phyloP scores from a whole-genome alignment of 768 basidiomycete genomes.

The Pholiota microspora region DNA sequence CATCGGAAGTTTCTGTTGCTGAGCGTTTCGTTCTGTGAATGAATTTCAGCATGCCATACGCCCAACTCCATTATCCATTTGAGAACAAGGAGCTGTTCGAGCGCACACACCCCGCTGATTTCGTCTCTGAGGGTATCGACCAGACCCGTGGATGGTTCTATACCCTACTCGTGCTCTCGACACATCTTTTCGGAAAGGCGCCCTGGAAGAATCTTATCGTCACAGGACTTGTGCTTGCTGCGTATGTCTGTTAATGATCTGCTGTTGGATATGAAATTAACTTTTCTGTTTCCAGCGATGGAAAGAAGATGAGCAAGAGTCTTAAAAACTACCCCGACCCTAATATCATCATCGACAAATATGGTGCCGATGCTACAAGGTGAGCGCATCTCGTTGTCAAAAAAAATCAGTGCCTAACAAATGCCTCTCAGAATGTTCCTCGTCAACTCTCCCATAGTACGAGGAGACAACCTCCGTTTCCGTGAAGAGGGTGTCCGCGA shows the following conservation, averaged over 20 bases:
- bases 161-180: conserved; percentile 93
- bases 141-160: conserved; percentile 99
- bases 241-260: too few relatives aligned
- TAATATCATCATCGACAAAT: conserved; percentile 82
- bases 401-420: neutral
- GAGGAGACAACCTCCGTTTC: conserved; percentile 97
- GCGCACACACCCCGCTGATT: conserved; percentile 87
- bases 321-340: conserved; percentile 97
- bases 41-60: conserved; percentile 88
- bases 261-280: too few relatives aligned
- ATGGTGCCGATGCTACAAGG: conserved; percentile 96
- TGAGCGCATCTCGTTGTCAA: conserved; percentile 25
- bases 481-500: conserved; percentile 97
- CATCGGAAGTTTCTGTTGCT: too few relatives aligned
- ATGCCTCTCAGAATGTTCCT: conserved; percentile 80
- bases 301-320: conserved; percentile 99
- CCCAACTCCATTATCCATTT: conserved; percentile 96
- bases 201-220: conserved; percentile 99
- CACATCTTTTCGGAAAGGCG: conserved; percentile 88
- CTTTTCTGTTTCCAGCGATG: conserved; percentile 58
- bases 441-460: conserved; percentile 97
- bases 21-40: conserved; percentile 5
- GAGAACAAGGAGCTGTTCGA: conserved; percentile 93
- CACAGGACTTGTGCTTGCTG: conserved; percentile 92
- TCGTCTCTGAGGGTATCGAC: conserved; percentile 97